phyloP scores from a whole-genome alignment of 1,284 basidiomycete species.

The Microbotryomycetes sp. region DNA sequence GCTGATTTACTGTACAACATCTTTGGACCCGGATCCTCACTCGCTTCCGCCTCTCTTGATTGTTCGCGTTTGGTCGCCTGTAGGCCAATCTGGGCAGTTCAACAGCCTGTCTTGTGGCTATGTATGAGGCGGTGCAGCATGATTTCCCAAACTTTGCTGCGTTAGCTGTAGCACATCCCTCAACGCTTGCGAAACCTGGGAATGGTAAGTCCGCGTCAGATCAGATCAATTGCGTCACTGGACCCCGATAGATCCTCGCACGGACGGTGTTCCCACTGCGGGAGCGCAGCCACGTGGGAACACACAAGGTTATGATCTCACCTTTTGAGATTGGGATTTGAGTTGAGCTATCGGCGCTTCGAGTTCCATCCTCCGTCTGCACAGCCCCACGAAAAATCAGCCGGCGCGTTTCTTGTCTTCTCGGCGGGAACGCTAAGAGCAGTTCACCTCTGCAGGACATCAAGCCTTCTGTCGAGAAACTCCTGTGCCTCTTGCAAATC shows the following conservation, averaged over 20 bases:
- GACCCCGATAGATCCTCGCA: no score
- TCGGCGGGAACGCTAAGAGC: no score
- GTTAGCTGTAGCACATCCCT: neutral
- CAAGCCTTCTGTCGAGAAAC: conserved; percentile 8
- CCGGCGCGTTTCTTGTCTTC: no score
- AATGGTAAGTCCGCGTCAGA: no score
- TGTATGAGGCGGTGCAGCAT: neutral
- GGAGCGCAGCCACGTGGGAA: no score
- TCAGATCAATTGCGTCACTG: no score
- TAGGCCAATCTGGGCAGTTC: neutral
- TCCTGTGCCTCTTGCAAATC: conserved; percentile 4
- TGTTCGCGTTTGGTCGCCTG: neutral
- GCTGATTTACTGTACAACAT: no score
- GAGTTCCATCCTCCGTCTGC: neutral
- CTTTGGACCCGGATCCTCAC: no score
- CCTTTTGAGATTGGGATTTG: neutral
- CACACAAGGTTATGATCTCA: neutral
- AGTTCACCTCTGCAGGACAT: conserved; percentile 9
- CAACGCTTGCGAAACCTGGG: neutral
- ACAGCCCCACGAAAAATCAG: neutral
- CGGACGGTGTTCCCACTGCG: no score
- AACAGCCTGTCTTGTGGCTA: neutral
- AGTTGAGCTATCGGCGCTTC: conserved; percentile 4
- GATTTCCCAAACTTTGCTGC: neutral
- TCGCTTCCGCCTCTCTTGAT: no score